Conservation (phyloP, 441 rosid genomes). For the Jatropha podagrica region DNA sequence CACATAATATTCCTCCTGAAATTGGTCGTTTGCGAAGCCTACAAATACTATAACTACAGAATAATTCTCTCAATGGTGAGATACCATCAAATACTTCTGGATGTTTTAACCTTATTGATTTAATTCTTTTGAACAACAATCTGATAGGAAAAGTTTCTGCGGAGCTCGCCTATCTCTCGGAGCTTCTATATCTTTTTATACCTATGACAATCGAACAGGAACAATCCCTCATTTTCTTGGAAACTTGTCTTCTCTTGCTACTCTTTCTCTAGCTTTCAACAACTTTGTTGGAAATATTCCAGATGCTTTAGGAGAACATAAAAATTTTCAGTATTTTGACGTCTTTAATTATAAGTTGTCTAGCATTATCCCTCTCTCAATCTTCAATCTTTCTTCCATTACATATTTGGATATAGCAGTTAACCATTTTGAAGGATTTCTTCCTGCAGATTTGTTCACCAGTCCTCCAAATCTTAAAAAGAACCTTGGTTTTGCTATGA, state of each 20-base stretch:
- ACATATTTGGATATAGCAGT: neutral
- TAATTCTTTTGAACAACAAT: neutral
- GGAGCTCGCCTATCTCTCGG: conserved; percentile 1
- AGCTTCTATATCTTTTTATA: neutral
- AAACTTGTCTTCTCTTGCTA: conserved; percentile 32
- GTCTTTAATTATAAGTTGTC: conserved; percentile 4
- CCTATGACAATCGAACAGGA: conserved; percentile 26
- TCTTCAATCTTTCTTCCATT: conserved; percentile 16
- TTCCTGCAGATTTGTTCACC: neutral
- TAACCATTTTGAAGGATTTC: neutral
- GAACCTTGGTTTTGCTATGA: neutral
- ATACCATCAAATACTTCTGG: conserved; percentile 9
- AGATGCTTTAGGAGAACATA: neutral
- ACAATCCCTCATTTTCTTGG: conserved; percentile 36
- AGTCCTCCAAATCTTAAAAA: conserved; percentile 8
- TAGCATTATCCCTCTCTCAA: conserved; percentile 17
- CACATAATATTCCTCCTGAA: neutral
- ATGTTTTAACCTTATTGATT: neutral
- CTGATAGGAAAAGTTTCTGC: conserved; percentile 7
- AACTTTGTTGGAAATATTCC: conserved; percentile 32
- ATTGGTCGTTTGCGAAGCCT: neutral
- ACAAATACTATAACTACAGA: neutral
- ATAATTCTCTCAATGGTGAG: conserved; percentile 1
- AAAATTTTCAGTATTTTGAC: neutral
- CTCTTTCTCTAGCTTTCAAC: conserved; percentile 31